phyloP scores from a whole-genome alignment of 1,284 basidiomycete genomes.

The Ceratobasidium papillatum region DNA sequence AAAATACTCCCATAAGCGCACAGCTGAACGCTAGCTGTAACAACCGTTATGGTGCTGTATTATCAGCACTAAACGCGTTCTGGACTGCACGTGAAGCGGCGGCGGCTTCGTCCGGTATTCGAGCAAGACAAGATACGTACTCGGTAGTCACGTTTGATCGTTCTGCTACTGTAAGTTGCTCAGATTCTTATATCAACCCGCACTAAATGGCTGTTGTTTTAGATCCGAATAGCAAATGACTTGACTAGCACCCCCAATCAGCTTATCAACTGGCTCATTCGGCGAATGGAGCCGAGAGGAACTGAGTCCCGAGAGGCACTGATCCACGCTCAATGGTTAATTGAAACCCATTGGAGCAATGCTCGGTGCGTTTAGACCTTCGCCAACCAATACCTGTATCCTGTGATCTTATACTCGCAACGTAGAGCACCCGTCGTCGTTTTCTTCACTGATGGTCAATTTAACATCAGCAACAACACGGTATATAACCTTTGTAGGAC shows the following conservation, averaged over 20 bases:
- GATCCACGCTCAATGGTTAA: slow-evolving; percentile 52
- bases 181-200: background rate
- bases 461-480: slow-evolving; percentile 54
- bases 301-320: slow-evolving; percentile 63
- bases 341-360: slow-evolving; percentile 63
- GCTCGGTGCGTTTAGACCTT: slow-evolving; percentile 65
- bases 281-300: slow-evolving; percentile 52
- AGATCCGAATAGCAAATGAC: slow-evolving; percentile 56
- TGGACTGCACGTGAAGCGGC: slow-evolving; percentile 63
- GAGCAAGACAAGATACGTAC: slow-evolving; percentile 62
- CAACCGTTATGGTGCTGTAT: slow-evolving; percentile 67
- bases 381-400: too few species aligned
- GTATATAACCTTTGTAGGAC: slow-evolving; percentile 59
- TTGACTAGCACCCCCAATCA: slow-evolving; percentile 60
- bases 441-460: slow-evolving; percentile 69
- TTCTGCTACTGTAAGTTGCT: slow-evolving; percentile 43
- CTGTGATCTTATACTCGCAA: too few species aligned
- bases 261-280: slow-evolving; percentile 57
- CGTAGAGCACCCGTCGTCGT: slow-evolving; percentile 65
- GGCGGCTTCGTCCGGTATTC: slow-evolving; percentile 20
- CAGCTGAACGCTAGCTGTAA: slow-evolving; percentile 55
- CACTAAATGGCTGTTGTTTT: too few species aligned
- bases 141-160: slow-evolving; percentile 64
- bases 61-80: slow-evolving; percentile 63
- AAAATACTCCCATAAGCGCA: slow-evolving; percentile 57